These are phyloP conservation scores for Lentinula detonsa DNA, from an alignment of 768 basidiomycete genomes.

Conservation along the genomic window DNA sequence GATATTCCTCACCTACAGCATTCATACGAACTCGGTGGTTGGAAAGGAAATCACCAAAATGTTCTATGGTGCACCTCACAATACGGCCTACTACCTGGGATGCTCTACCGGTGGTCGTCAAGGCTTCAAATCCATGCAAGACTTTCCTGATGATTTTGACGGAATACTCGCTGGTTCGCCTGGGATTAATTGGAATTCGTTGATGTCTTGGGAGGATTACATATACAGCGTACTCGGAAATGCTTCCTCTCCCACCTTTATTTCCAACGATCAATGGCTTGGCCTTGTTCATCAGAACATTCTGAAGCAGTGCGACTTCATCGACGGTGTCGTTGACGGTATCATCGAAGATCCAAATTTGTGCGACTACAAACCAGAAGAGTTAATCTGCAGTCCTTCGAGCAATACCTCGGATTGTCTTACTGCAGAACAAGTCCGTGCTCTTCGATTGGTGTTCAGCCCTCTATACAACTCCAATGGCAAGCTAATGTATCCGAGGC, in stretches of 20 bases:
- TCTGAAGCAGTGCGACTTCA: slow-evolving; percentile 15
- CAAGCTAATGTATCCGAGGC: slow-evolving; percentile 8
- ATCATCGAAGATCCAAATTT: slow-evolving; percentile 13
- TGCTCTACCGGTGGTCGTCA: slow-evolving; percentile 19
- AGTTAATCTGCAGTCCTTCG: slow-evolving; percentile 7
- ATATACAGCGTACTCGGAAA: neutral
- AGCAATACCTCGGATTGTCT: slow-evolving; percentile 7
- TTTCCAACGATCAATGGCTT: slow-evolving; percentile 10
- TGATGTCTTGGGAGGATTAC: neutral
- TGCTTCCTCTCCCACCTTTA: slow-evolving; percentile 6
- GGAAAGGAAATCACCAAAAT: slow-evolving; percentile 12
- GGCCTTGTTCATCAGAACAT: slow-evolving; percentile 12
- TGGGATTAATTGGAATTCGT: slow-evolving; percentile 3
- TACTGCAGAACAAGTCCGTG: slow-evolving; percentile 10
- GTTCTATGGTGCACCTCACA: slow-evolving; percentile 12
- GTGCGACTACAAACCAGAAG: slow-evolving; percentile 14
- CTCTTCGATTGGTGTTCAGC: slow-evolving; percentile 8
- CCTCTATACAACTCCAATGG: slow-evolving; percentile 9
- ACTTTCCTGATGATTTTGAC: slow-evolving; percentile 18
- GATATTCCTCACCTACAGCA: neutral
- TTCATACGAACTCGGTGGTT: slow-evolving; percentile 12
- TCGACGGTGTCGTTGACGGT: slow-evolving; percentile 15
- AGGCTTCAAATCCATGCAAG: slow-evolving; percentile 13
- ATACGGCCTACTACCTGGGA: slow-evolving; percentile 16
- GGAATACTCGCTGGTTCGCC: slow-evolving; percentile 17